Percentiles rank a stretch among this genome's conserved stretches.
Conservation (phyloP, 495 filamentous ascomycete genomes). For the Penicillium paradoxum region DNA sequence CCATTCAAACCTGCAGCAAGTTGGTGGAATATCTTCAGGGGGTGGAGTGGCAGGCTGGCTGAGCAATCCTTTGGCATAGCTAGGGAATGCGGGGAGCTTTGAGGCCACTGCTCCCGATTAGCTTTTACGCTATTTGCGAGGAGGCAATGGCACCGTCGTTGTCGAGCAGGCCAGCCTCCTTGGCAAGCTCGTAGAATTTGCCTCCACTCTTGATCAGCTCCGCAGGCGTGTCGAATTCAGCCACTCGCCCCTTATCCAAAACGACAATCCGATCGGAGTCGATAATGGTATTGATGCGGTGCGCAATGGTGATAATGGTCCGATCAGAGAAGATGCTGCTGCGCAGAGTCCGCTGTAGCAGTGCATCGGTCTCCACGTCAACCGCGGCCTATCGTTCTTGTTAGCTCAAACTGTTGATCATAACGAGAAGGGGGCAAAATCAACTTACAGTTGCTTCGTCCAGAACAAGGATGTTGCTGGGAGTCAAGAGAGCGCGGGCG, state of each 20-base stretch:
- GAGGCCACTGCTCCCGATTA: constrained; percentile 15
- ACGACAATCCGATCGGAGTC: constrained; percentile 90
- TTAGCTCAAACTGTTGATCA: constrained; percentile 11
- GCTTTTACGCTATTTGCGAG: constrained; percentile 18
- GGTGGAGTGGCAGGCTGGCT: constrained; percentile 7
- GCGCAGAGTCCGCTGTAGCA: constrained; percentile 59
- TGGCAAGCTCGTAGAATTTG: constrained; percentile 53
- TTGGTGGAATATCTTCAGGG: neutral
- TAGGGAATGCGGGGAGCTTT: constrained; percentile 6
- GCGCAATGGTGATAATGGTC: constrained; percentile 97
- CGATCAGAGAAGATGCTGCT: constrained; percentile 71
- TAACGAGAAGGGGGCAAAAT: neutral
- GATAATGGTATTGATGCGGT: constrained; percentile 94
- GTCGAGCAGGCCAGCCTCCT: constrained; percentile 52
- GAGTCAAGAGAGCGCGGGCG: constrained; percentile 87
- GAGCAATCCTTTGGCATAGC: constrained; percentile 1
- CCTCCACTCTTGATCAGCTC: constrained; percentile 49
- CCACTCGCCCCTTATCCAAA: constrained; percentile 63
- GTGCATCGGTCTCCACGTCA: constrained; percentile 87
- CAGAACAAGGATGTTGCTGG: constrained; percentile 93
- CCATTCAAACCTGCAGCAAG: constrained; percentile 19
- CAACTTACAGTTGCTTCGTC: constrained; percentile 81
- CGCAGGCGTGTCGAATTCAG: constrained; percentile 55
- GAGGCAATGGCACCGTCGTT: constrained; percentile 30
- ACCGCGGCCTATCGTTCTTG: constrained; percentile 63